phyloP scores from a whole-genome alignment of 1,284 basidiomycete genomes.

The Microbotryomycetes sp. region DNA sequence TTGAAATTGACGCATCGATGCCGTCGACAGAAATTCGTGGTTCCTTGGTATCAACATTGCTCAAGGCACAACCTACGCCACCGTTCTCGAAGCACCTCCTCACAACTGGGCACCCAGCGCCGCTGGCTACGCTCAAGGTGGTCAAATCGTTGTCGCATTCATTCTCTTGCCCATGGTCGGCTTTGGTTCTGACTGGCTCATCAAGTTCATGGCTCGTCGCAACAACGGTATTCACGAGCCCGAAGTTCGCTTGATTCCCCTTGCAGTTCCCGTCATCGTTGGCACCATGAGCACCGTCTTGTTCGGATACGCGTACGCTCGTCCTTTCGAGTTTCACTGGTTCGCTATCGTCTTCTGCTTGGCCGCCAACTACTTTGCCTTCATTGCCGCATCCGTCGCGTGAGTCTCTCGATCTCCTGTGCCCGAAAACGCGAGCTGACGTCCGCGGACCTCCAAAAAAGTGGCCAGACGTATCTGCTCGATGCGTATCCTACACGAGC shows the following conservation, averaged over 20 bases:
- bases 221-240: conserved; percentile 51
- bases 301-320: neutral
- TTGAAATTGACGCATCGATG: too few species aligned
- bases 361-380: neutral
- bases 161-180: conserved; percentile 31
- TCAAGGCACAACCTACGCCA: conserved; percentile 3
- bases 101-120: neutral
- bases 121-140: neutral
- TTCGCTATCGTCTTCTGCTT: neutral
- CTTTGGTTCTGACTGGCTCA: conserved; percentile 47
- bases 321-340: conserved; percentile 1
- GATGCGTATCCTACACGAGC: neutral
- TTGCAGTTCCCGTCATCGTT: conserved; percentile 46
- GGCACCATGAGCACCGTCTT: neutral
- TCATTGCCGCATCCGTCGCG: neutral
- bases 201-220: conserved; percentile 46
- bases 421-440: neutral
- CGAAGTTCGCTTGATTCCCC: conserved; percentile 43
- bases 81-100: neutral
- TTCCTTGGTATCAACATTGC: conserved; percentile 7
- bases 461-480: neutral
- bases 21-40: neutral
- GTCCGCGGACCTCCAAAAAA: too few species aligned
- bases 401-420: neutral
- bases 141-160: conserved; percentile 5